Conservation (phyloP, 1,139 yeast species). For the Magnusiomyces fungicola region DNA sequence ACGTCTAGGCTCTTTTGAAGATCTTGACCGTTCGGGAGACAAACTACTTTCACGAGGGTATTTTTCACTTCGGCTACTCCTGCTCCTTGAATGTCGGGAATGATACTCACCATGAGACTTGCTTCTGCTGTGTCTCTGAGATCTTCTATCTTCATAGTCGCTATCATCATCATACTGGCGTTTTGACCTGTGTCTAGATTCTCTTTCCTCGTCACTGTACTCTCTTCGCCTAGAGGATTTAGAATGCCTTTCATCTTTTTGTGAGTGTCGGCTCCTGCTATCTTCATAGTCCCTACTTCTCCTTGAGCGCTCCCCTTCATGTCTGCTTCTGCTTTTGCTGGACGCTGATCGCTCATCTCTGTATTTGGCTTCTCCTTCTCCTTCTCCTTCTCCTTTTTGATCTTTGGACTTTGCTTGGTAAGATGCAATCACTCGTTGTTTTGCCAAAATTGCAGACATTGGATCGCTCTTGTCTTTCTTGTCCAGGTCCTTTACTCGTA, state of each 20-base stretch:
- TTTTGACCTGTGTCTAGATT: constrained; percentile 2
- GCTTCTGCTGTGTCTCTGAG: background rate
- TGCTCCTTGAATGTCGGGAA: background rate
- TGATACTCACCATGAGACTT: background rate
- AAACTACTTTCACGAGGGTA: background rate
- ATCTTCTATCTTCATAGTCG: background rate
- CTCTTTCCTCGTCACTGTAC: constrained; percentile 1
- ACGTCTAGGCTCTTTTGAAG: background rate
- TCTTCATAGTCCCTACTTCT: background rate
- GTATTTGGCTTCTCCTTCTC: background rate
- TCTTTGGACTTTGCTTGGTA: background rate
- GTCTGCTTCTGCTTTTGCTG: background rate
- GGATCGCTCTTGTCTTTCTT: constrained; percentile 45
- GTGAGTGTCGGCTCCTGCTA: background rate
- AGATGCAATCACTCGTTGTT: constrained; percentile 24
- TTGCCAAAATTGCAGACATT: constrained; percentile 41
- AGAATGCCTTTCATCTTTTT: background rate
- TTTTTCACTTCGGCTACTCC: background rate
- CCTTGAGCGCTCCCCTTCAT: background rate
- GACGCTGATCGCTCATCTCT: background rate
- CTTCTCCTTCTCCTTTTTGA: background rate
- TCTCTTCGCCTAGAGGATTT: background rate
- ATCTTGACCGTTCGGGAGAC: background rate
- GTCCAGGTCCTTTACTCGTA: constrained; percentile 21
- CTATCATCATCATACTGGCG: background rate